Percentiles rank a stretch among this genome's conserved stretches.
Evolutionary conservation across 192 early-diverging fungal genomes (phyloP).

Genomic region (Coemansia sp.): DNA sequence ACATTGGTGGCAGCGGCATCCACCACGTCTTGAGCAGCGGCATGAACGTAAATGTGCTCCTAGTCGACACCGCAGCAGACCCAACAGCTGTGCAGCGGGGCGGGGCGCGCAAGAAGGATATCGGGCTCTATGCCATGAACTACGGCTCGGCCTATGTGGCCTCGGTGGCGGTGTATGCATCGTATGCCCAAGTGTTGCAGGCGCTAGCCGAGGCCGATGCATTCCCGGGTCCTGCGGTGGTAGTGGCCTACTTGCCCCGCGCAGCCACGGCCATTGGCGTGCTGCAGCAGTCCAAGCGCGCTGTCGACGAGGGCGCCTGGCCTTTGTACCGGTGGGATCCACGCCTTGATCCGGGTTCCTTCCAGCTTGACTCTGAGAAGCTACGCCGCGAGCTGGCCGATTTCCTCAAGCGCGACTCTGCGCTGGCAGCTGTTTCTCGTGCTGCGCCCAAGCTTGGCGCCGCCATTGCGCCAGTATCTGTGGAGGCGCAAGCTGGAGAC

Average conservation of each 20-base stretch:
- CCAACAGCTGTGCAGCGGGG: constrained; percentile 54
- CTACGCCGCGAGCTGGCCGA: constrained; percentile 64
- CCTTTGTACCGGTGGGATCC: constrained; percentile 96
- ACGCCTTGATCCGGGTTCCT: constrained; percentile 1
- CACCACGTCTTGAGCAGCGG: constrained; percentile 86
- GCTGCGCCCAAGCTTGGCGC: constrained; percentile 64
- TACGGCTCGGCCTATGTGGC: constrained; percentile 90
- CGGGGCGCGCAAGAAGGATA: constrained; percentile 83
- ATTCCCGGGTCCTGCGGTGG: constrained; percentile 83
- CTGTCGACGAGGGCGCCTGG: constrained; percentile 89
- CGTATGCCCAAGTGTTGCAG: constrained; percentile 84
- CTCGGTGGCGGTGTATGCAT: constrained; percentile 82
- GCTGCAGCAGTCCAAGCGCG: constrained; percentile 86
- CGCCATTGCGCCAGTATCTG: constrained; percentile 53
- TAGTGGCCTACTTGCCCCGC: constrained; percentile 83
- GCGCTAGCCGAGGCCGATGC: constrained; percentile 89
- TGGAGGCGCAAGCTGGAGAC: constrained; percentile 59
- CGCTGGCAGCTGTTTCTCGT: constrained; percentile 71
- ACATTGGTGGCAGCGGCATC: constrained; percentile 83
- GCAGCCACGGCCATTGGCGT: constrained; percentile 63
- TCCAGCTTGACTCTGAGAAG: constrained; percentile 74
- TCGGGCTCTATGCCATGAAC: constrained; percentile 94
- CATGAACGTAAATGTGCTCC: constrained; percentile 85
- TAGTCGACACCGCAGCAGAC: constrained; percentile 86
- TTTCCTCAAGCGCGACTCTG: constrained; percentile 83